Percentiles rank a stretch among this genome's conserved stretches.
These are phyloP conservation scores for Hordeum marinum DNA, from an alignment of 176 grass and related monocot genomes.

Conservation along the genomic window DNA sequence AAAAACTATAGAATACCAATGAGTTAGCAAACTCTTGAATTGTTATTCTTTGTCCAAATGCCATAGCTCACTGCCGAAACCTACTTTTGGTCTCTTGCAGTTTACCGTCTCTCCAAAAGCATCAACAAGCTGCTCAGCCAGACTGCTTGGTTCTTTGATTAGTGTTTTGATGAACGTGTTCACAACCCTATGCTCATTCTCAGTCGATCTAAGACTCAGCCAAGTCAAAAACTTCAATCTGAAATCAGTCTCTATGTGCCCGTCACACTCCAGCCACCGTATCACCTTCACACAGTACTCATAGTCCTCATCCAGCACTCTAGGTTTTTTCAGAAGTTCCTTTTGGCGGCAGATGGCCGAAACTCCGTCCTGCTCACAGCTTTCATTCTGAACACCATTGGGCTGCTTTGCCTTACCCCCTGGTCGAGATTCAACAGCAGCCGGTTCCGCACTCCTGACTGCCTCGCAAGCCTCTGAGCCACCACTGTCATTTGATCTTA, in stretches of 20 bases:
- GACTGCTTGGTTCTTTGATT: slow-evolving; percentile 53
- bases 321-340: not conserved
- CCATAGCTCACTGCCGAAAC: slow-evolving; percentile 71
- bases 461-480: slow-evolving; percentile 75
- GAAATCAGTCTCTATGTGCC: slow-evolving; percentile 69
- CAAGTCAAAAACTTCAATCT: slow-evolving; percentile 94
- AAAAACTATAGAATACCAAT: slow-evolving; percentile 20
- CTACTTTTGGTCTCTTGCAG: slow-evolving; percentile 52
- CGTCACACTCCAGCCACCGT: slow-evolving; percentile 63
- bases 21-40: slow-evolving; percentile 34
- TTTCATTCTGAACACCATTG: not conserved
- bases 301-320: slow-evolving; percentile 49
- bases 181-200: slow-evolving; percentile 62
- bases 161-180: slow-evolving; percentile 65
- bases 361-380: slow-evolving; percentile 43
- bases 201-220: slow-evolving; percentile 72
- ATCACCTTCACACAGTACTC: slow-evolving; percentile 92
- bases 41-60: slow-evolving; percentile 40
- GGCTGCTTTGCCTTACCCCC: slow-evolving; percentile 28
- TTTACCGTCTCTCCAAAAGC: slow-evolving; percentile 66
- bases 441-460: slow-evolving; percentile 28
- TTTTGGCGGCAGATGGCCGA: slow-evolving; percentile 32
- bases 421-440: slow-evolving; percentile 56
- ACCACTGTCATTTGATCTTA: slow-evolving; percentile 67
- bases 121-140: slow-evolving; percentile 80